Evolutionary conservation across 1,284 basidiomycete genomes (phyloP).

Genomic region (Leccinum pachyderme): DNA sequence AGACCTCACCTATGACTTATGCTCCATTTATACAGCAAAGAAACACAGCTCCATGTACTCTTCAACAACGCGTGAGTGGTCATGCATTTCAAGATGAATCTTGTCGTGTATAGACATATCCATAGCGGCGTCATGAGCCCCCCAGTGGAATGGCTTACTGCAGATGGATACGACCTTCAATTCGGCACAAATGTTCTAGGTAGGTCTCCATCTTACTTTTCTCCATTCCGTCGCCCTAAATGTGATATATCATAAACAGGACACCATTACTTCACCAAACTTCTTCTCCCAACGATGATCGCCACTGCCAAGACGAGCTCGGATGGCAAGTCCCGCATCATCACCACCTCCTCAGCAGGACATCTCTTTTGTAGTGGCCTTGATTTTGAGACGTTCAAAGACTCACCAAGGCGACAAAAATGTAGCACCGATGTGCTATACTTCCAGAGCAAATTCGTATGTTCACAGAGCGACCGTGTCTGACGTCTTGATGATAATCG

Average conservation of each 20-base stretch:
- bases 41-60: background rate
- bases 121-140: background rate
- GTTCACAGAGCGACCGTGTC: background rate
- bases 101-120: background rate
- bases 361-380: conserved; percentile 34
- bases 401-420: conserved; percentile 35
- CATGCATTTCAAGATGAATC: background rate
- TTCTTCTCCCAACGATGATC: background rate
- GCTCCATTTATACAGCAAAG: background rate
- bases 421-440: conserved; percentile 34
- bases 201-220: background rate
- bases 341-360: background rate
- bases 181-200: background rate
- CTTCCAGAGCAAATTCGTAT: conserved; percentile 43
- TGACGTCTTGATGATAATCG: background rate
- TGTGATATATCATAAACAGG: background rate
- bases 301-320: background rate
- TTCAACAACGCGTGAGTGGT: background rate
- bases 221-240: background rate
- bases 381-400: conserved; percentile 39
- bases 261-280: background rate
- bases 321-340: background rate
- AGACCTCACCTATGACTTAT: background rate
- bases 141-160: background rate
- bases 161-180: background rate